Evolutionary conservation across 345 rosid genomes (phyloP).

Genomic region (rapeseed (Brassica napus)): DNA sequence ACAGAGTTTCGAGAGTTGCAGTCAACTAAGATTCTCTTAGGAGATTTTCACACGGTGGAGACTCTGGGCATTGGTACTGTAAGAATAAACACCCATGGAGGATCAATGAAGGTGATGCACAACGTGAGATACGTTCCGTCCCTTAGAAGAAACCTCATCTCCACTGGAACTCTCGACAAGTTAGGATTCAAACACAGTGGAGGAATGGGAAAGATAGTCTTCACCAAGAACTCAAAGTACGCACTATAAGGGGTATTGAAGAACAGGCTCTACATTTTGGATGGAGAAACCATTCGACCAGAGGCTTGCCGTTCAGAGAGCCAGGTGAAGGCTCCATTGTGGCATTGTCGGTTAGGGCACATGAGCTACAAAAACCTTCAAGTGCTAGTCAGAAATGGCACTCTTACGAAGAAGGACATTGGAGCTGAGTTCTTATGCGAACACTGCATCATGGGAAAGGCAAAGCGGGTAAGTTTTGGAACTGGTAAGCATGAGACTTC

Average conservation of each 20-base stretch:
- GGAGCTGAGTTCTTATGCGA: not conserved
- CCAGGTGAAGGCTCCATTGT: not conserved
- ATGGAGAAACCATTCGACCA: not conserved
- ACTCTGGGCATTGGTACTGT: not conserved
- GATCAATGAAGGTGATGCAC: not conserved
- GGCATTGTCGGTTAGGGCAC: not conserved
- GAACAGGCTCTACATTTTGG: not conserved
- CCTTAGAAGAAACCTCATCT: not conserved
- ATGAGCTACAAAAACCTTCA: not conserved
- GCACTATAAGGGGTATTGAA: not conserved
- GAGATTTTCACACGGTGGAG: not conserved
- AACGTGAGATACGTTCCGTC: not conserved
- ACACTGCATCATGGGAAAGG: not conserved
- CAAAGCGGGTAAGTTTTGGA: not conserved
- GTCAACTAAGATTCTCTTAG: not conserved
- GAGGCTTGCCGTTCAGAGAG: not conserved
- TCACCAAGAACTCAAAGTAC: not conserved
- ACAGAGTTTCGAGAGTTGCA: not conserved
- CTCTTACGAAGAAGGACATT: not conserved
- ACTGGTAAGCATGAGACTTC: not conserved
- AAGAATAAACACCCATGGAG: not conserved
- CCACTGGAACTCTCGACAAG: not conserved
- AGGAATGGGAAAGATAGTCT: not conserved
- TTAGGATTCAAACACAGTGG: not conserved
- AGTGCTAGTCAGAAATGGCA: not conserved